Conservation (phyloP, 345 rosid species). For the Pistacia atlantica region DNA sequence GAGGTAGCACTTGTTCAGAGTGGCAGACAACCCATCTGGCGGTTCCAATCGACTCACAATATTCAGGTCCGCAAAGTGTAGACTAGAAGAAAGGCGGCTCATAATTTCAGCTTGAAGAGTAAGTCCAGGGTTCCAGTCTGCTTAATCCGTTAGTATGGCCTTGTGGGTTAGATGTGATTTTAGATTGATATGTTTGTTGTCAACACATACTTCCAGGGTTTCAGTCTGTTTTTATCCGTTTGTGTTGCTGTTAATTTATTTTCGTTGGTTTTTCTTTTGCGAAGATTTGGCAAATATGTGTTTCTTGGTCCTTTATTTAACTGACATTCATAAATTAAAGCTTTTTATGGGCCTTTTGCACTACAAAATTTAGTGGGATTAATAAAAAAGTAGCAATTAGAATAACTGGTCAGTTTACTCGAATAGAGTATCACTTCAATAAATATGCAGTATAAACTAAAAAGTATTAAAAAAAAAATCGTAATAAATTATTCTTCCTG, state of each 20-base stretch:
- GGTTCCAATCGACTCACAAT: constrained; percentile 93
- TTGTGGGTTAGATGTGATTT: background rate
- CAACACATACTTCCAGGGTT: background rate
- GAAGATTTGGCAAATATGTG: background rate
- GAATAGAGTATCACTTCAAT: no score
- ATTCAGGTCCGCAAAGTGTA: constrained; percentile 93
- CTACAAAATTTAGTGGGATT: background rate
- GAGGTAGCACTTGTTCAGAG: constrained; percentile 94
- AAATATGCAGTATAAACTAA: no score
- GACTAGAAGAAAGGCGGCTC: background rate
- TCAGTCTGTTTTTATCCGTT: background rate
- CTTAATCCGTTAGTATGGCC: no score
- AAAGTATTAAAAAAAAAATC: no score
- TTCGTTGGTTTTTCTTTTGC: background rate
- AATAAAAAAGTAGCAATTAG: no score
- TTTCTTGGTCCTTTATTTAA: background rate
- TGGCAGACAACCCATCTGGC: constrained; percentile 94
- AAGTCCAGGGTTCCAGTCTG: no score
- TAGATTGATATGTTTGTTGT: background rate
- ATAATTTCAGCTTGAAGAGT: background rate
- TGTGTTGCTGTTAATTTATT: background rate
- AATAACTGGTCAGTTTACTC: no score
- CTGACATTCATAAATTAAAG: background rate
- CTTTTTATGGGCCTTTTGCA: background rate
- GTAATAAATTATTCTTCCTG: no score